Conservation (phyloP, 352 stramenopile genomes). For the Hyaloperonospora brassicae region DNA sequence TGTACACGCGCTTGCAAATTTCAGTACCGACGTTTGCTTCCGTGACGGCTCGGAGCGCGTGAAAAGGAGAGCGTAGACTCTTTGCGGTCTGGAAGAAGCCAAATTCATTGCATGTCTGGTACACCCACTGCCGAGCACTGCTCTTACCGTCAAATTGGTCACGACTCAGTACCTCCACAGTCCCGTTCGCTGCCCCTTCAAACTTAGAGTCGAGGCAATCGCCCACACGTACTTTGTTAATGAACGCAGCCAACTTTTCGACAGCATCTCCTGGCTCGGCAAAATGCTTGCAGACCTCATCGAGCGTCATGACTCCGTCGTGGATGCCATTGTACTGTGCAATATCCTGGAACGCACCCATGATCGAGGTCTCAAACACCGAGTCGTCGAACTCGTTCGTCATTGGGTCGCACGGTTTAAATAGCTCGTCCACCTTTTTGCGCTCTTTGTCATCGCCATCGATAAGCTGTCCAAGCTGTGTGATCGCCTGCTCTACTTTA, state of each 20-base stretch:
- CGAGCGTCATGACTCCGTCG: slow-evolving; percentile 41
- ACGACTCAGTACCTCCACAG: slow-evolving; percentile 53
- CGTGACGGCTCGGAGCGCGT: slow-evolving; percentile 58
- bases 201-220: slow-evolving; percentile 77
- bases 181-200: slow-evolving; percentile 52
- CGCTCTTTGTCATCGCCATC: slow-evolving; percentile 40
- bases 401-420: slow-evolving; percentile 66
- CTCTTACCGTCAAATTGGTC: slow-evolving; percentile 60
- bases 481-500: slow-evolving; percentile 54
- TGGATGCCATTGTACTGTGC: slow-evolving; percentile 64
- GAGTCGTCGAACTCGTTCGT: slow-evolving; percentile 74
- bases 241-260: slow-evolving; percentile 46
- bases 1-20: slow-evolving; percentile 79
- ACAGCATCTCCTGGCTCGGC: slow-evolving; percentile 25
- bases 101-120: slow-evolving; percentile 87
- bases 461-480: slow-evolving; percentile 43
- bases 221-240: slow-evolving; percentile 43
- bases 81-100: slow-evolving; percentile 81
- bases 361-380: slow-evolving; percentile 66
- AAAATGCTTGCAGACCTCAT: slow-evolving; percentile 61
- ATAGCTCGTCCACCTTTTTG: slow-evolving; percentile 38
- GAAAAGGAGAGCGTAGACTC: slow-evolving; percentile 51
- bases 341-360: slow-evolving; percentile 74
- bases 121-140: slow-evolving; percentile 76
- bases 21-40: slow-evolving; percentile 58